Conservation (phyloP, 306 rosid genomes). For the Castanea crenata region DNA sequence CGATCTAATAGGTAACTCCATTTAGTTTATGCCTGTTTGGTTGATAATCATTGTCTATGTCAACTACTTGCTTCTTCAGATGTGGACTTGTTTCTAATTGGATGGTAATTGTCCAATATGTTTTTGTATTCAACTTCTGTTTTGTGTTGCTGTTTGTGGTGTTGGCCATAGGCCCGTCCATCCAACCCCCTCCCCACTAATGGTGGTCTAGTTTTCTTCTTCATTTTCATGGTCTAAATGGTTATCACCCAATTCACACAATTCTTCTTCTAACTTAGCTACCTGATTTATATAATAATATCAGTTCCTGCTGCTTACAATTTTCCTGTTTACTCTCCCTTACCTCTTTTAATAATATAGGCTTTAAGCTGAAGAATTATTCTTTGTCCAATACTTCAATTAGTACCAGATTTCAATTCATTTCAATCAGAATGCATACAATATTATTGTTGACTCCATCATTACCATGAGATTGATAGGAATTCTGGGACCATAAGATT, state of each 20-base stretch:
- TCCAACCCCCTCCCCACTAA: background rate
- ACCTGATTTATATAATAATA: background rate
- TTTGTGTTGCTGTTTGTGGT: background rate
- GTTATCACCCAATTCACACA: background rate
- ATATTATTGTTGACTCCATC: background rate
- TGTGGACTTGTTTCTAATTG: conserved; percentile 4
- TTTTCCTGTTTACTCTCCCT: background rate
- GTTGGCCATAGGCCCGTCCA: background rate
- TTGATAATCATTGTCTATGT: background rate
- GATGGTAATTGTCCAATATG: background rate
- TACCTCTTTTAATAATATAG: background rate
- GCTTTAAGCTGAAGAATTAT: background rate
- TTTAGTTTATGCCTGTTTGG: background rate
- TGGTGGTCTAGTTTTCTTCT: too few species aligned
- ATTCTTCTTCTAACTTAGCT: background rate
- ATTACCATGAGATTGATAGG: too few species aligned
- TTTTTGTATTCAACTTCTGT: background rate
- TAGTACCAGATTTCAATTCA: background rate
- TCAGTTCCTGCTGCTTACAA: background rate
- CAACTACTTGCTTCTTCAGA: conserved; percentile 14
- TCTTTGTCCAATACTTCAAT: background rate
- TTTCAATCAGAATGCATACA: background rate
- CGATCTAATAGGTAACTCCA: conserved; percentile 73
- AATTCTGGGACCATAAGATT: background rate
- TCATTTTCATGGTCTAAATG: background rate